Conservation (phyloP, 2,329 filamentous ascomycete genomes). For the Colletotrichum sp. region DNA sequence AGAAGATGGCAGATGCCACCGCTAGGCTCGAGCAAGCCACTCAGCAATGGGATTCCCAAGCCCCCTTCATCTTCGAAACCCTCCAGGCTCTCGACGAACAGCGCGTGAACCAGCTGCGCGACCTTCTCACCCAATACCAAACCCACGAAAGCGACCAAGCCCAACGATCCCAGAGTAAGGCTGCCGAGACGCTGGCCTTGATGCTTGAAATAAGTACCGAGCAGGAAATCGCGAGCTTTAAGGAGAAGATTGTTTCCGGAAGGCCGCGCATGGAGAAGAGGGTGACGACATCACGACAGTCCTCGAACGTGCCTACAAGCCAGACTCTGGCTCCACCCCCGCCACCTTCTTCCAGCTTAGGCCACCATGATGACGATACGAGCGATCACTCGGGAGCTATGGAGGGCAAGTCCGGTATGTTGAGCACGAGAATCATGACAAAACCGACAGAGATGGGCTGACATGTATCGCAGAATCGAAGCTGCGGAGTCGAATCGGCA, state of each 20-base stretch:
- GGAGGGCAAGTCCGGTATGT: conserved; percentile 29
- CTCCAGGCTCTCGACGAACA: conserved; percentile 91
- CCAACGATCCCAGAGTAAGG: conserved; percentile 74
- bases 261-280: conserved; percentile 43
- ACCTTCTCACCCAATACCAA: conserved; percentile 89
- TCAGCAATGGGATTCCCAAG: conserved; percentile 91
- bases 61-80: conserved; percentile 92
- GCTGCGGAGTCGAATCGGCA: conserved; percentile 69
- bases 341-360: conserved; percentile 16
- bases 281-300: conserved; percentile 42
- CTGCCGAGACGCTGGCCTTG: conserved; percentile 80
- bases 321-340: conserved; percentile 31
- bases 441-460: conserved; percentile 19
- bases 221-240: conserved; percentile 71
- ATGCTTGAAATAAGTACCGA: conserved; percentile 87
- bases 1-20: conserved; percentile 78
- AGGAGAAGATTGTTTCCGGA: conserved; percentile 20
- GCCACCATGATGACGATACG: conserved; percentile 41
- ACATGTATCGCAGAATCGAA: conserved; percentile 53
- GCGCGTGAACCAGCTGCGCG: conserved; percentile 86
- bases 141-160: conserved; percentile 91
- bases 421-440: neutral
- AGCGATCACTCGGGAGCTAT: conserved; percentile 49
- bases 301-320: conserved; percentile 39
- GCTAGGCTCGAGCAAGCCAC: conserved; percentile 78